phyloP scores from a whole-genome alignment of 306 rosid species.

The Sophora flavescens region DNA sequence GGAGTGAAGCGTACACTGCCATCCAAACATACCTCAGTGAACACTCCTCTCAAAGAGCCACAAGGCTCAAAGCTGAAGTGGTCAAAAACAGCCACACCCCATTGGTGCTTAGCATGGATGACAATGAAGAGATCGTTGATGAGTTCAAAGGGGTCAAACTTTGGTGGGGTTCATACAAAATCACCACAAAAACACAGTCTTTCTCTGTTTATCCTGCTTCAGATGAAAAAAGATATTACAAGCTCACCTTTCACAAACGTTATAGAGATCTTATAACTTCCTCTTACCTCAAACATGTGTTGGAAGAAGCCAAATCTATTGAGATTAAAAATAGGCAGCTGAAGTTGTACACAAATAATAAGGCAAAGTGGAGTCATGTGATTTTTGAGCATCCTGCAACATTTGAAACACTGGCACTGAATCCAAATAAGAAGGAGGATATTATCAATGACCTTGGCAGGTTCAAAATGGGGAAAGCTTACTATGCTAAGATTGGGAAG shows the following conservation, averaged over 20 bases:
- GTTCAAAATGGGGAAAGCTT: conserved; percentile 55
- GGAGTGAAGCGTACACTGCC: conserved; percentile 50
- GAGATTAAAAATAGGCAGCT: conserved; percentile 44
- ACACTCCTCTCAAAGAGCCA: conserved; percentile 45
- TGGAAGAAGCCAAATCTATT: conserved; percentile 47
- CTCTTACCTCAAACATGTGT: conserved; percentile 48
- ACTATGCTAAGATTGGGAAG: conserved; percentile 60
- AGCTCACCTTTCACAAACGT: conserved; percentile 50
- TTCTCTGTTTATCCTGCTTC: conserved; percentile 33
- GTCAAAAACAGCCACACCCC: conserved; percentile 48
- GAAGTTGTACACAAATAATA: conserved; percentile 49
- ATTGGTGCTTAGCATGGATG: conserved; percentile 51
- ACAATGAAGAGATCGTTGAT: conserved; percentile 56
- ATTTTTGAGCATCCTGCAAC: conserved; percentile 63
- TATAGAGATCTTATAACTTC: conserved; percentile 34
- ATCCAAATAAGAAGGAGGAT: conserved; percentile 46
- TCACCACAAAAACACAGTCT: not conserved
- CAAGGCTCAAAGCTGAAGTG: conserved; percentile 51
- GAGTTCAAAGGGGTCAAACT: conserved; percentile 52
- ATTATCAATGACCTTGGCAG: conserved; percentile 50
- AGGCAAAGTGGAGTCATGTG: conserved; percentile 51
- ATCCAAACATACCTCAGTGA: conserved; percentile 55
- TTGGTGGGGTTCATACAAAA: conserved; percentile 52
- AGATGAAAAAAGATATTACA: conserved; percentile 48
- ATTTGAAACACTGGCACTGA: conserved; percentile 56